Evolutionary conservation across 371 early-diverging fungal species (phyloP), one percentile per base, ranked within the genome.

Genomic region (Dinochytrium kinnereticum): DNA sequence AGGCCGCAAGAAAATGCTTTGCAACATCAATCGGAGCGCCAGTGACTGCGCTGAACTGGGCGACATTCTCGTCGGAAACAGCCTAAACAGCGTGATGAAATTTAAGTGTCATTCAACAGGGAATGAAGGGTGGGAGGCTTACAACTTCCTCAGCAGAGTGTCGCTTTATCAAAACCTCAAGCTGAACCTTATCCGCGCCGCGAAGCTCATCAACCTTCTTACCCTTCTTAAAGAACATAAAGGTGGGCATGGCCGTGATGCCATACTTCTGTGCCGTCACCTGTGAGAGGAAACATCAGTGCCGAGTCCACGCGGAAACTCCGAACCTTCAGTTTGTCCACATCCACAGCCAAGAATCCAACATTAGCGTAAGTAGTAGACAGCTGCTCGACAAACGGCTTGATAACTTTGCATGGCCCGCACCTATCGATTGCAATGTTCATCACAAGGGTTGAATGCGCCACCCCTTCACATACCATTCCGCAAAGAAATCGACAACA

Each of bases 171-270:
- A 79, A n/a, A 19, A 38, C 69, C 67, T 83, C 80, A 68, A 83
- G 51, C 2, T 72, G 75, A 2, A 30, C 10, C 67, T 76, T 85
- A 75, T 90, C 89, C 13, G 92, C 92, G 15, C 92, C 92, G 81
- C 86, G 89, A 74, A 92, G 65, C 76, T 90, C 90, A 30, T 77
- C 90, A 15, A 93, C 81, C 73, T 89, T 90, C 26, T 80, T 79
- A 28, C 87, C 88, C 34, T 77, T 83, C 78, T 90, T 91, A 82
- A 85, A 91, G 72, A 93, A 87, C 67, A 77, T 77, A 55, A 86
- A 84, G 36, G 85, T 87, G 26, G 85, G 87, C 76, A 85, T 81
- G n/a, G 87, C 77, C 39, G 73, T 30, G 28, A 84, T 77, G 1
- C 73, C 66, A 59, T 73, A 65, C 50, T 69, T 57, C 38, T 57